Conservation (phyloP, 2,329 filamentous ascomycete species). For the Nemania abortiva region DNA sequence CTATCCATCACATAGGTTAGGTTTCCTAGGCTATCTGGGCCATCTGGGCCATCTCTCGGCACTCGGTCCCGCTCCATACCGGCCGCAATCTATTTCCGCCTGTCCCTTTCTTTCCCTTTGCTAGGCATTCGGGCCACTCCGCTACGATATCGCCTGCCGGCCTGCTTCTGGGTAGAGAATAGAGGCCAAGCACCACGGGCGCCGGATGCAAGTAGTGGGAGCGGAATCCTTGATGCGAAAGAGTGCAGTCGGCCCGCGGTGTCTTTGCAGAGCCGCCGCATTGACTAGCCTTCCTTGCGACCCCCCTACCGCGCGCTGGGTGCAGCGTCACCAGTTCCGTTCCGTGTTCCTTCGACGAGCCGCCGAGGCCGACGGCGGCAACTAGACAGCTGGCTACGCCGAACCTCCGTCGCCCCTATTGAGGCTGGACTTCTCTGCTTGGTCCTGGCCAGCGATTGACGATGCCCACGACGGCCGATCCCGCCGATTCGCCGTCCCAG, state of each 20-base stretch:
- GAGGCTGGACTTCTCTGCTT: not conserved
- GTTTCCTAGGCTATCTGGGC: not conserved
- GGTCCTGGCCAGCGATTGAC: slow-evolving; percentile 1
- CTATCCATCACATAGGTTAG: not conserved
- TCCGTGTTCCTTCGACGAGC: not conserved
- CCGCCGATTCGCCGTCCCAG: slow-evolving; percentile 53
- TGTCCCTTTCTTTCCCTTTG: not conserved
- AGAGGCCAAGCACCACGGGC: not conserved
- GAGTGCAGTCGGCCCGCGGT: not conserved
- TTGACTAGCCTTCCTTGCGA: slow-evolving; percentile 17
- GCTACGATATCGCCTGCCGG: not conserved
- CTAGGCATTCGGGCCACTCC: not conserved
- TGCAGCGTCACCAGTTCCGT: slow-evolving; percentile 2
- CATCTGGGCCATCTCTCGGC: not conserved
- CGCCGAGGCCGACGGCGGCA: not conserved
- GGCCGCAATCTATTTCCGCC: slow-evolving; percentile 12
- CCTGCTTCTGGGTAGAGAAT: not conserved
- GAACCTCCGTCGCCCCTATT: not conserved
- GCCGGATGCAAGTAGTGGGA: slow-evolving; percentile 1
- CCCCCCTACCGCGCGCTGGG: slow-evolving; percentile 22
- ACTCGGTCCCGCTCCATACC: slow-evolving; percentile 15
- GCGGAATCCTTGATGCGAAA: slow-evolving; percentile 8
- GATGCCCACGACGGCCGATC: slow-evolving; percentile 45
- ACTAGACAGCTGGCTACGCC: slow-evolving; percentile 6
- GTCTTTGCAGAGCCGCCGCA: slow-evolving; percentile 3